Percentiles rank a stretch among this genome's conserved stretches.
Conservation (phyloP, 2,329 filamentous ascomycete species). For the Elsinoe perseae region DNA sequence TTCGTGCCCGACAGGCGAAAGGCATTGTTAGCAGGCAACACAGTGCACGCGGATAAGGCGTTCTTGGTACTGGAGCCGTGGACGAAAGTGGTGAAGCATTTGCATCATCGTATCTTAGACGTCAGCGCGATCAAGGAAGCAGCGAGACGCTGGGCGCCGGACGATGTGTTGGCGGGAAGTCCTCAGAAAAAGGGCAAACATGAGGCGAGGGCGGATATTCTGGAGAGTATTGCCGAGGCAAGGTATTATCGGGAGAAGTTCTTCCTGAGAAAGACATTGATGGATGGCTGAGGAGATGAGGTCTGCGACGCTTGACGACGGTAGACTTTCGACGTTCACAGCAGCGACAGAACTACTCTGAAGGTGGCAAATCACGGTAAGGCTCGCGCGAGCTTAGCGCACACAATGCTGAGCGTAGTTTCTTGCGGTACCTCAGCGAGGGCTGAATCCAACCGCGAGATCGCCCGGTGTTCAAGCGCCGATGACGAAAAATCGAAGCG, state of each 20-base stretch:
- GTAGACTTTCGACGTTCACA: no score
- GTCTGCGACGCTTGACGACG: no score
- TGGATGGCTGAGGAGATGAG: neutral
- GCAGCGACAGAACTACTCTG: no score
- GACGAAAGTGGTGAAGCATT: constrained; percentile 60
- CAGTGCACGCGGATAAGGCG: constrained; percentile 77
- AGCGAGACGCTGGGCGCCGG: constrained; percentile 66
- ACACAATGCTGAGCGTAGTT: no score
- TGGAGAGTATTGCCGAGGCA: constrained; percentile 92
- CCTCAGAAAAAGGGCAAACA: constrained; percentile 71
- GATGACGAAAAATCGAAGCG: no score
- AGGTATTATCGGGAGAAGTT: constrained; percentile 68
- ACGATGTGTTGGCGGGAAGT: constrained; percentile 51
- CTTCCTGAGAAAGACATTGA: constrained; percentile 41
- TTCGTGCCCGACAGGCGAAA: constrained; percentile 58
- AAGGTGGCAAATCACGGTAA: no score
- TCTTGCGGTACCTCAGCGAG: no score
- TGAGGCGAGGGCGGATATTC: constrained; percentile 78
- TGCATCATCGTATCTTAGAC: constrained; percentile 87
- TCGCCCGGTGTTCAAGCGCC: no score
- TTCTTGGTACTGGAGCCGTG: constrained; percentile 75
- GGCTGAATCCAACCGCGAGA: no score
- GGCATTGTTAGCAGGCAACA: constrained; percentile 82
- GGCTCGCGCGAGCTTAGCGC: no score
- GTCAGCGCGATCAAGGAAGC: constrained; percentile 92